Base-by-base conservation (phyloP, 2,329 filamentous ascomycete genomes). In the Penicillium vulpinum region DNA sequence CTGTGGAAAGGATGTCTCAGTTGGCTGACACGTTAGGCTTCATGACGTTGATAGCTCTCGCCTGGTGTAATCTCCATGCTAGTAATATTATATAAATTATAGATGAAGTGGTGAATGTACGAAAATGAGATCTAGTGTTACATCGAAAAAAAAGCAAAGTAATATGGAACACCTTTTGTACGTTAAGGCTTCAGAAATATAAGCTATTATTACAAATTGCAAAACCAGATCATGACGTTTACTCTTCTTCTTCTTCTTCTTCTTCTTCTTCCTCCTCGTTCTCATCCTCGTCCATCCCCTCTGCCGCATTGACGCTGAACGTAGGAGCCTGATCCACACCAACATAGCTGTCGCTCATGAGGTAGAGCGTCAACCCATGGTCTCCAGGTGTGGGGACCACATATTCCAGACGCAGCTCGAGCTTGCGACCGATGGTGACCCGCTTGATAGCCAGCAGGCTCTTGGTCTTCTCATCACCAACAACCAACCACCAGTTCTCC, bases 401-500 rank as follows among this genome's bases (percentile, higher is more conserved):
- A 73, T 92, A 96, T 77, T 97, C 92, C 62, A 99, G 79, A 70
- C 86, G 87, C 56, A 92, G 84, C 69, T 90, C 88, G 67, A 96
- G 77, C 71, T 89, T 87, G 66, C 84, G 85, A 39, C 87, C 89
- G 62, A 99, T 88, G 1, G 92, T 96, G 58, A 99, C 88, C 65
- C 93, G 86, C 83, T 97, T 99, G 80, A 97, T 96, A 3, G 91
- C 92, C 56, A 97, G 81, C 60, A 99, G 80, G 62, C 83, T 92
- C 80, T 91, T 93, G 39, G 89, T 91, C 73, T 86, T 89, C 78
- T 97, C 92, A 67, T 97, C 92, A 29, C 92, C 93, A 33, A 99
- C 91, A 21, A 99, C 91, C 54, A 99, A 79, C 94, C 94, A 99
- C 92, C 92, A 99, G 72, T 94, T 96, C 82, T 99, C 94, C 80